Evolutionary conservation across 2,329 filamentous ascomycete species (phyloP).

Genomic region (Fusarium ramigenum): DNA sequence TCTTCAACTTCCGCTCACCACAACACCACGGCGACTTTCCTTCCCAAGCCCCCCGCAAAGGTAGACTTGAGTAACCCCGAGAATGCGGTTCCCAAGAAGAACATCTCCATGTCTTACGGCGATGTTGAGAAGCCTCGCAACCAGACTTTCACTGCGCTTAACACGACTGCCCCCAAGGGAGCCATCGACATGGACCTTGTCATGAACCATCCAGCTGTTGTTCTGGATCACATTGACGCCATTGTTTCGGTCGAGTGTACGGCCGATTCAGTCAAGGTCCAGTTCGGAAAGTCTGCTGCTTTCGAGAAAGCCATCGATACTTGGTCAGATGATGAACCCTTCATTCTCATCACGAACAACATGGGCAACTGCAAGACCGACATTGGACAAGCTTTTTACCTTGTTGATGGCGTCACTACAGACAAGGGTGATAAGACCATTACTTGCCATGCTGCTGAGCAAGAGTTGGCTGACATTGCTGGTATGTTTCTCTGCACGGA

Average conservation of each 20-base stretch:
- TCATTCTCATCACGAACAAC: conserved; percentile 6
- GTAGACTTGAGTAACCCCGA: background rate
- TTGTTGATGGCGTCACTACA: background rate
- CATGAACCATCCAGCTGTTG: conserved; percentile 19
- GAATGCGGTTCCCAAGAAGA: conserved; percentile 13
- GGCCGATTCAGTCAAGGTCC: background rate
- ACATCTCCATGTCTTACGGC: conserved; percentile 7
- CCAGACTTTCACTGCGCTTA: background rate
- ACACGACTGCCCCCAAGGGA: background rate
- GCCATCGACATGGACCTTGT: conserved; percentile 7
- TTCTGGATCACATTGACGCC: conserved; percentile 7
- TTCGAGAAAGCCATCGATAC: background rate
- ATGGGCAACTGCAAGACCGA: conserved; percentile 8
- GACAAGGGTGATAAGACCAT: background rate
- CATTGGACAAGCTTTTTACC: conserved; percentile 5
- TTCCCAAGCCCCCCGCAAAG: conserved; percentile 2
- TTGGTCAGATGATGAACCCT: background rate
- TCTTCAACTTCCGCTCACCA: background rate
- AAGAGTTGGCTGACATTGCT: conserved; percentile 4
- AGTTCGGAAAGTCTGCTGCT: background rate
- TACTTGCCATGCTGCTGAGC: background rate
- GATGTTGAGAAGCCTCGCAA: conserved; percentile 1
- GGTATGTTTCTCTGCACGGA: background rate
- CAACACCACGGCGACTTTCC: conserved; percentile 9
- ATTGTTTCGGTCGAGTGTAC: background rate